Conservation (phyloP, 106 monocot species). For the Apostasia shenzhenica region DNA sequence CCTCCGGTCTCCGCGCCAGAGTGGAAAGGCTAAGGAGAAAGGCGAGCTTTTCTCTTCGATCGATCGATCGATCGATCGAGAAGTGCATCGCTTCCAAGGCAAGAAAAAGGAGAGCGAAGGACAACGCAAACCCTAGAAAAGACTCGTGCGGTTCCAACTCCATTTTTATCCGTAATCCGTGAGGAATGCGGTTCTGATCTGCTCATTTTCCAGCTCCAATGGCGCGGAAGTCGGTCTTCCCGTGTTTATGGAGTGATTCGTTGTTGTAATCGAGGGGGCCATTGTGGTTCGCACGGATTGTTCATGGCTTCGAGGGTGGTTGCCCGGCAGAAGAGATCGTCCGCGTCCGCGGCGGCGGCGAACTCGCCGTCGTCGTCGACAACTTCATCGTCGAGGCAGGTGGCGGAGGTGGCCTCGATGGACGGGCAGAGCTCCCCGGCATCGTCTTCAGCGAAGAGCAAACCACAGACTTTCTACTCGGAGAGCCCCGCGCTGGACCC, state of each 20-base stretch:
- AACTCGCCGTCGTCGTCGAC: slow-evolving; percentile 52
- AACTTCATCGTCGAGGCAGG: slow-evolving; percentile 43
- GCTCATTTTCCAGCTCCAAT: slow-evolving; percentile 15
- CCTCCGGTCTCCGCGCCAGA: background rate
- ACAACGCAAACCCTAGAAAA: slow-evolving; percentile 26
- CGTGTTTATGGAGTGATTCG: background rate
- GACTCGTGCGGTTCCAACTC: background rate
- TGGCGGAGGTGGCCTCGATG: slow-evolving; percentile 26
- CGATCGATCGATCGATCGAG: slow-evolving; percentile 4
- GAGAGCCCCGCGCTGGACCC: slow-evolving; percentile 23
- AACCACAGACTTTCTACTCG: slow-evolving; percentile 18
- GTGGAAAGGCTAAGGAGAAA: slow-evolving; percentile 3
- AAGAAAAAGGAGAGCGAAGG: slow-evolving; percentile 18
- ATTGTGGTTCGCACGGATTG: background rate
- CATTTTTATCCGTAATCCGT: background rate
- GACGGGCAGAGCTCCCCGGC: slow-evolving; percentile 65
- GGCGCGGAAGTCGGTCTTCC: background rate
- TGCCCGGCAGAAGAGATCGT: slow-evolving; percentile 14
- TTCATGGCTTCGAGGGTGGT: slow-evolving; percentile 23
- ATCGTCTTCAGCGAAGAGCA: slow-evolving; percentile 41
- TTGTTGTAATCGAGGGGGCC: slow-evolving; percentile 6
- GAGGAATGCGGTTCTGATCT: slow-evolving; percentile 16
- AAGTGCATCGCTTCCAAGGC: slow-evolving; percentile 38
- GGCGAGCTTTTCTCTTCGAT: slow-evolving; percentile 3
- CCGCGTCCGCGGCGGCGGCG: background rate